phyloP scores from a whole-genome alignment of 2,329 filamentous ascomycete species.

The Macrophomina tecta region DNA sequence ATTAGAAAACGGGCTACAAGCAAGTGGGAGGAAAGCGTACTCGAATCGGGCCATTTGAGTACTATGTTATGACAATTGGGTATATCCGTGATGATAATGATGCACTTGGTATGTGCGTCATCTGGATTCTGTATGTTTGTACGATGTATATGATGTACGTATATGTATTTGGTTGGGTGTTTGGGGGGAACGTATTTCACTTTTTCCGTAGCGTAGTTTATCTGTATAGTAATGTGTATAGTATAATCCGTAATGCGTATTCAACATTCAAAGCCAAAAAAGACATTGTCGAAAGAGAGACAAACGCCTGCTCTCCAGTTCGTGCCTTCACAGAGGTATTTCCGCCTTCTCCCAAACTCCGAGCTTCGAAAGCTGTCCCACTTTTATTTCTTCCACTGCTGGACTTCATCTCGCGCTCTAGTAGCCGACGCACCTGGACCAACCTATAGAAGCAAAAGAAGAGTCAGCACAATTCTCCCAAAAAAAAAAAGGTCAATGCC shows the following conservation, averaged over 20 bases:
- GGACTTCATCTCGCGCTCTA: conserved; percentile 28
- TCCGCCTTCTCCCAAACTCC: conserved; percentile 10
- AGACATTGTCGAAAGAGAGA: background rate
- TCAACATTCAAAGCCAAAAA: background rate
- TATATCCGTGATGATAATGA: conserved; percentile 13
- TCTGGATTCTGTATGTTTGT: conserved; percentile 19
- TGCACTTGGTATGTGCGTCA: conserved; percentile 5
- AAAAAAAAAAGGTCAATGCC: background rate
- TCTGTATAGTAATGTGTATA: conserved; percentile 14
- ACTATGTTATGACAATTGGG: conserved; percentile 11
- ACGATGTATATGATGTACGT: conserved; percentile 19
- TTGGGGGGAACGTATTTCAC: conserved; percentile 43
- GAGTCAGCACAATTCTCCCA: background rate
- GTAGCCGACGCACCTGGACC: conserved; percentile 45
- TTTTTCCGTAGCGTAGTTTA: conserved; percentile 37
- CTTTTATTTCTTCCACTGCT: background rate
- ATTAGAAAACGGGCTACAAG: conserved; percentile 23
- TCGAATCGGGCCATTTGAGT: conserved; percentile 24
- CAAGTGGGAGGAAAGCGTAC: conserved; percentile 18
- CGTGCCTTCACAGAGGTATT: conserved; percentile 2
- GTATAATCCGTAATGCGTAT: conserved; percentile 14
- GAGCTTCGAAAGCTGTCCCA: background rate
- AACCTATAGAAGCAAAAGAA: conserved; percentile 34
- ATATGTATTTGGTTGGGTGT: conserved; percentile 23
- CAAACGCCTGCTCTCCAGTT: conserved; percentile 13